These are phyloP conservation scores for Silene conica DNA, from an alignment of 148 eudicot species.

Conservation along the genomic window DNA sequence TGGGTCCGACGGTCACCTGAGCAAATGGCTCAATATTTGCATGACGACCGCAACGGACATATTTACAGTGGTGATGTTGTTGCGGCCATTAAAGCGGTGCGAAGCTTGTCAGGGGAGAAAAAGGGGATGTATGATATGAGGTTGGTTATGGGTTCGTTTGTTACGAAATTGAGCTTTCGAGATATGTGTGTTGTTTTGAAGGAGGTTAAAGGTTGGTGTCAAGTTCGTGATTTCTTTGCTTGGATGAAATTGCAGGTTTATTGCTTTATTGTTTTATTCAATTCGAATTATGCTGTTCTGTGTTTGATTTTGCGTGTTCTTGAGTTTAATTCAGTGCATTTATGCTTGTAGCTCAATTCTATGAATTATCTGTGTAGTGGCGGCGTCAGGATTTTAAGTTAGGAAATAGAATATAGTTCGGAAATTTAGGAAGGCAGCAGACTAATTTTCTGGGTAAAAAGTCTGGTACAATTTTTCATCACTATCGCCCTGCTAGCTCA, in stretches of 20 bases:
- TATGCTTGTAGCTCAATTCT: too few species aligned
- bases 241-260: conserved; percentile 98
- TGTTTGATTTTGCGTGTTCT: too few species aligned
- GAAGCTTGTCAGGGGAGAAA: conserved; percentile 49
- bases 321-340: too few species aligned
- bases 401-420: too few species aligned
- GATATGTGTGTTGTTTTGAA: conserved; percentile 92
- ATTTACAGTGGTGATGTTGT: conserved; percentile 77
- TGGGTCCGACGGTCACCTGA: conserved; percentile 85
- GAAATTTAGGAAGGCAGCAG: too few species aligned
- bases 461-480: too few species aligned
- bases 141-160: conserved; percentile 69
- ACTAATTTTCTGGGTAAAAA: too few species aligned
- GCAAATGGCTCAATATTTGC: conserved; percentile 78
- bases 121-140: conserved; percentile 77
- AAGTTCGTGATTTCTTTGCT: conserved; percentile 72
- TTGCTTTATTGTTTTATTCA: neutral
- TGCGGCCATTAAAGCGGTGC: conserved; percentile 68
- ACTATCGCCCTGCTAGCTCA: too few species aligned
- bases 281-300: too few species aligned
- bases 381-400: too few species aligned
- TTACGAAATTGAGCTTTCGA: conserved; percentile 64
- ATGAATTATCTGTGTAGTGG: too few species aligned
- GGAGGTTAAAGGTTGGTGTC: conserved; percentile 77
- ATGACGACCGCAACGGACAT: conserved; percentile 80